A percentile compares a stretch with the other conserved stretches of the same genome.
These are phyloP conservation scores for Wickerhamomyces rabaulensis DNA, from an alignment of 805 yeast species.

Conservation along the genomic window DNA sequence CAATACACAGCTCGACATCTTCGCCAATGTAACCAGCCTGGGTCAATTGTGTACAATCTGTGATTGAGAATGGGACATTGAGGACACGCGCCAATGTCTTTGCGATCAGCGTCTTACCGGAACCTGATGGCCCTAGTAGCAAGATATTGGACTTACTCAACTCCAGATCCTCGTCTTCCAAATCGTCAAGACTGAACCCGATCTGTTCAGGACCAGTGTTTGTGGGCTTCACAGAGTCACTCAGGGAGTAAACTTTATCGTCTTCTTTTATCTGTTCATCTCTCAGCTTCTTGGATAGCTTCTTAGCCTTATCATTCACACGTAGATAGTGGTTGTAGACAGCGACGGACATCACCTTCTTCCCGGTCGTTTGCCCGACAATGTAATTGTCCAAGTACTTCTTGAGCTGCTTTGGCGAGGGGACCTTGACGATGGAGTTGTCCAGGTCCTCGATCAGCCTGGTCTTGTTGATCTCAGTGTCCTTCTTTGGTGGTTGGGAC, in stretches of 20 bases:
- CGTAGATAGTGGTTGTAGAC: constrained; percentile 54
- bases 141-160: constrained; percentile 52
- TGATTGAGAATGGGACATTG: constrained; percentile 53
- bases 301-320: constrained; percentile 35
- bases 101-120: constrained; percentile 56
- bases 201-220: constrained; percentile 28
- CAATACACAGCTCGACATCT: constrained; percentile 54
- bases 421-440: constrained; percentile 27
- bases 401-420: constrained; percentile 44
- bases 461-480: not conserved
- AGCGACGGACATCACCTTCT: constrained; percentile 55
- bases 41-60: constrained; percentile 57
- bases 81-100: constrained; percentile 46
- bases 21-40: constrained; percentile 66
- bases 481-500: not conserved
- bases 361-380: constrained; percentile 51
- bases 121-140: constrained; percentile 56
- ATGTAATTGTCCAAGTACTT: constrained; percentile 44
- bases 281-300: constrained; percentile 24
- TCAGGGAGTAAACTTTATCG: constrained; percentile 21
- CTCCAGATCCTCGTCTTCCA: constrained; percentile 35
- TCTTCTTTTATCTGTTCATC: constrained; percentile 24
- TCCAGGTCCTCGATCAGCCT: constrained; percentile 3
- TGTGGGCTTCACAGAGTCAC: constrained; percentile 18
- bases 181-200: constrained; percentile 18